A percentile compares a stretch with the other conserved stretches of the same genome.
Evolutionary conservation across 2,329 filamentous ascomycete species (phyloP).

Genomic region (Pyricularia sp.): DNA sequence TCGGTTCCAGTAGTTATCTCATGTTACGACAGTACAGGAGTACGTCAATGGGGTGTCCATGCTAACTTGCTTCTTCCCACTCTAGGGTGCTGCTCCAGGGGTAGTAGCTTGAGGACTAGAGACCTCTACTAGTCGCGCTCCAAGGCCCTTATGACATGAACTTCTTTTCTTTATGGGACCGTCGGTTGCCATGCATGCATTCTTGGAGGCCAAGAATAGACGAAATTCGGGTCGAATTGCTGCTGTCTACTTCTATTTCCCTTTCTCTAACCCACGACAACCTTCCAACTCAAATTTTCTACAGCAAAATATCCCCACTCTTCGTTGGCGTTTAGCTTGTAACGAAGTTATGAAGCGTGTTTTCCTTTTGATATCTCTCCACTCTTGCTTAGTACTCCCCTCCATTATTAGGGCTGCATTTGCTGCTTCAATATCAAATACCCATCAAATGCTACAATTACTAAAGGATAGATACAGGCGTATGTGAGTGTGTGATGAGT

Average conservation of each 20-base stretch:
- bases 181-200: neutral
- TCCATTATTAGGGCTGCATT: neutral
- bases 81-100: constrained; percentile 2
- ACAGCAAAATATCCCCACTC: neutral
- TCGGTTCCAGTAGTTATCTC: neutral
- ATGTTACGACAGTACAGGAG: too few relatives aligned
- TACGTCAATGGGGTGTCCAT: neutral
- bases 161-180: too few relatives aligned
- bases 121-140: neutral
- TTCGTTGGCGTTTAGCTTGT: neutral
- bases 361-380: neutral
- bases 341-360: neutral
- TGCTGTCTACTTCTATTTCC: neutral
- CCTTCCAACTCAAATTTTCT: neutral
- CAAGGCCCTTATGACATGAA: neutral
- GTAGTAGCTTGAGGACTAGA: constrained; percentile 1
- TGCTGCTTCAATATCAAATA: neutral
- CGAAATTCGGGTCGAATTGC: neutral
- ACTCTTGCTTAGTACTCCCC: neutral
- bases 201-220: neutral
- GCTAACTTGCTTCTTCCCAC: neutral
- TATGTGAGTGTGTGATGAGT: neutral
- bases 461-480: neutral
- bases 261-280: neutral
- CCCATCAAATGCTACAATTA: neutral